Conservation (phyloP, 2,329 filamentous ascomycete species). For the Colletotrichum higginsianum region DNA sequence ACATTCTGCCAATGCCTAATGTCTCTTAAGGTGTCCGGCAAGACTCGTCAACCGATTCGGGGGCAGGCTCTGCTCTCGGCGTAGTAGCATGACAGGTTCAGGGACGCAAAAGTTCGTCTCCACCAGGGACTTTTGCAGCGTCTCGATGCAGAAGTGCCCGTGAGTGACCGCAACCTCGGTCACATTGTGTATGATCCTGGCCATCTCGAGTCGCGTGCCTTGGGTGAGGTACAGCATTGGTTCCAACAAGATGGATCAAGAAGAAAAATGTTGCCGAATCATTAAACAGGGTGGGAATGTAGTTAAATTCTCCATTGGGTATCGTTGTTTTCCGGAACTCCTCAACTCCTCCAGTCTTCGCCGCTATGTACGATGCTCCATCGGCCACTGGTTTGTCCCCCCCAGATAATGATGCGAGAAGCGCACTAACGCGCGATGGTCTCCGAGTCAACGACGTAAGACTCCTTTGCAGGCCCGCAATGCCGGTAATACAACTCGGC, state of each 20-base stretch:
- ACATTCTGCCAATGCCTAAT: neutral
- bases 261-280: neutral
- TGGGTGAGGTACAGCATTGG: neutral
- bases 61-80: neutral
- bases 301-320: constrained; percentile 7
- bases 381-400: neutral
- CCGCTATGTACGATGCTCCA: constrained; percentile 5
- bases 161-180: constrained; percentile 12
- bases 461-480: neutral
- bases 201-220: neutral
- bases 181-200: constrained; percentile 4
- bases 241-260: neutral
- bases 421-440: neutral
- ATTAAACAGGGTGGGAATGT: neutral
- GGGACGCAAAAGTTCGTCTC: constrained; percentile 23
- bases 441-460: neutral
- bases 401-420: neutral
- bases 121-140: constrained; percentile 31
- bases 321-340: constrained; percentile 23
- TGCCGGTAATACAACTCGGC: no score
- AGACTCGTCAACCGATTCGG: constrained; percentile 9
- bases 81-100: constrained; percentile 9
- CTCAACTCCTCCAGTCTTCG: constrained; percentile 16
- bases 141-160: constrained; percentile 29
- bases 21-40: neutral